These are phyloP conservation scores for Amphirosellinia nigrospora DNA, from an alignment of 495 filamentous ascomycete species.

Conservation along the genomic window DNA sequence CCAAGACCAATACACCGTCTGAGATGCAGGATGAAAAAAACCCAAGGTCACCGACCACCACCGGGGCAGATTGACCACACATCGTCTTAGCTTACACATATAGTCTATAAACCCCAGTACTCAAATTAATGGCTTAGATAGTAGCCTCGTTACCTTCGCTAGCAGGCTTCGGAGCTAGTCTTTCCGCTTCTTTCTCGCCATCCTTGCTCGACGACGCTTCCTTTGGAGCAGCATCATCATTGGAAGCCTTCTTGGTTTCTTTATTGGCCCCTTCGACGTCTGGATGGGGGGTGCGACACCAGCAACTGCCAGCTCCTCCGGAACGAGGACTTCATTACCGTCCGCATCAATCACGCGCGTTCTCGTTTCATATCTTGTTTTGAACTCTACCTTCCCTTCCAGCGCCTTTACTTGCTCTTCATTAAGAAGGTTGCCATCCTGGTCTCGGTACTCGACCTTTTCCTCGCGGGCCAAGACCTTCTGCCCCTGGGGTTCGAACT, in stretches of 20 bases:
- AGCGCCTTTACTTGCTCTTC: slow-evolving; percentile 83
- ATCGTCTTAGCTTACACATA: background rate
- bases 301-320: slow-evolving; percentile 37
- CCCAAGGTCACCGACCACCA: background rate
- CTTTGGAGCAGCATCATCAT: slow-evolving; percentile 50
- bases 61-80: slow-evolving; percentile 4
- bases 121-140: slow-evolving; percentile 21
- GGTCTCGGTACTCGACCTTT: slow-evolving; percentile 91
- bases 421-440: slow-evolving; percentile 86
- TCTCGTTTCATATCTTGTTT: slow-evolving; percentile 90
- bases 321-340: slow-evolving; percentile 69
- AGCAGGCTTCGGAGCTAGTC: slow-evolving; percentile 70
- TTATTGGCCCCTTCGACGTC: slow-evolving; percentile 78
- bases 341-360: slow-evolving; percentile 80
- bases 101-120: slow-evolving; percentile 9
- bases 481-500: slow-evolving; percentile 50
- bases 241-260: slow-evolving; percentile 58
- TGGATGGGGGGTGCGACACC: slow-evolving; percentile 79
- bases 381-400: slow-evolving; percentile 89
- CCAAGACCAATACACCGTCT: background rate
- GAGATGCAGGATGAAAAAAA: slow-evolving; percentile 16
- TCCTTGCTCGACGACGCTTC: slow-evolving; percentile 67
- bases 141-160: slow-evolving; percentile 77
- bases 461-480: slow-evolving; percentile 73
- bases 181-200: slow-evolving; percentile 63